Base-by-base conservation (phyloP, 495 filamentous ascomycete genomes). In the Tuber calosporum region DNA sequence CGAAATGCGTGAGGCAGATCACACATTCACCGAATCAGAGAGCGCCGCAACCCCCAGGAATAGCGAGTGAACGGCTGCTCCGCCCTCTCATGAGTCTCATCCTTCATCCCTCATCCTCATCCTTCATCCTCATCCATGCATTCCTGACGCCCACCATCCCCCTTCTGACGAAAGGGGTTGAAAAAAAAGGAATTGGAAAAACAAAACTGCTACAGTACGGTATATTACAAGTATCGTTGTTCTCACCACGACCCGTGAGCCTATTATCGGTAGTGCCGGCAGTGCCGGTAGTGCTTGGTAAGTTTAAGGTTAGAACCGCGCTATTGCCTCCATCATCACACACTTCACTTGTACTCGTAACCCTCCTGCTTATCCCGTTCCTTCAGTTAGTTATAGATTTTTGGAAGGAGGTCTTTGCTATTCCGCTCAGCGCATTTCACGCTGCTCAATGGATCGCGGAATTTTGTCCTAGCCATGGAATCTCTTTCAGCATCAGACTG, bases 1-100 rank as follows among this genome's bases (percentile, higher is more conserved):
- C 39, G 42, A 74, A 67, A 41, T 43, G 68, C 68, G 40, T 43
- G 53, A 73, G 53, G 53, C 9, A 62, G 53, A 62, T 62, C 53
- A 30, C 53, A 62, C 53, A 48, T 36, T 66, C 53, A 37, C 71
- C 68, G 20, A 74, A 76, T 76, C 42, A 76, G 68, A 74, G 40
- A 68, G 66, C 66, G 48, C 30, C 58, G 45, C 41, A 72, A 62
- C 58, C 53, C 39, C 53, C n/a, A 4, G 53, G n/a, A 62, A 30
- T 30, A 62, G 26, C n/a, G n/a, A 62, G 11, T 62, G n/a, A 62
- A 30, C 53, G 11, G 26, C 2, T 62, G 1, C 53, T 2, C n/a
- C 13, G n/a, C n/a, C n/a, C n/a, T n/a, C n/a, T n/a, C n/a, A n/a
- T n/a, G n/a, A n/a, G n/a, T n/a, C n/a, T n/a, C 53, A 4, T 62